phyloP scores from a whole-genome alignment of 2,329 filamentous ascomycete species.

The Camptophora hylomeconis region DNA sequence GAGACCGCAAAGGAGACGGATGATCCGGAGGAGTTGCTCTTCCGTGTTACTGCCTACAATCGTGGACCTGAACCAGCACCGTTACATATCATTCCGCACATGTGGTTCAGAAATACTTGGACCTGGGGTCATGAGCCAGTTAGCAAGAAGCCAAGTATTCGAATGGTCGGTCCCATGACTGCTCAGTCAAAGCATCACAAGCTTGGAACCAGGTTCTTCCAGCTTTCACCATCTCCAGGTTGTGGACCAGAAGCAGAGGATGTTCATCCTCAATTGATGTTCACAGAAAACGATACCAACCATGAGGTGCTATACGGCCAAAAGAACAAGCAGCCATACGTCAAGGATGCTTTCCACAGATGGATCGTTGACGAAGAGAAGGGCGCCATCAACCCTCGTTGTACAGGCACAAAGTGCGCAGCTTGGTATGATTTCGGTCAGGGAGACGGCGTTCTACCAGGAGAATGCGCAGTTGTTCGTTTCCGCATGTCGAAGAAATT shows the following conservation, averaged over 20 bases:
- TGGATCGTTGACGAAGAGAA: slow-evolving; percentile 74
- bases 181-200: slow-evolving; percentile 67
- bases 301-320: slow-evolving; percentile 62
- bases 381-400: slow-evolving; percentile 65
- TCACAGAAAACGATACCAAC: slow-evolving; percentile 95
- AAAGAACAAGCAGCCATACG: slow-evolving; percentile 68
- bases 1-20: slow-evolving; percentile 92
- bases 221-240: slow-evolving; percentile 81
- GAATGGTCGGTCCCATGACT: slow-evolving; percentile 50
- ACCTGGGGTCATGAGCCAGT: slow-evolving; percentile 71
- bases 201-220: slow-evolving; percentile 69
- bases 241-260: slow-evolving; percentile 67
- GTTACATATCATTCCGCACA: slow-evolving; percentile 82
- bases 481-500: slow-evolving; percentile 71
- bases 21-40: slow-evolving; percentile 79
- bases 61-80: slow-evolving; percentile 81
- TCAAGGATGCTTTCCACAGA: slow-evolving; percentile 91
- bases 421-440: slow-evolving; percentile 92
- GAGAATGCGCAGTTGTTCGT: slow-evolving; percentile 88
- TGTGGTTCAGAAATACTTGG: slow-evolving; percentile 98
- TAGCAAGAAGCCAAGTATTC: slow-evolving; percentile 69
- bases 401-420: slow-evolving; percentile 73
- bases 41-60: slow-evolving; percentile 94
- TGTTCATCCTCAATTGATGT: slow-evolving; percentile 71
- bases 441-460: slow-evolving; percentile 71